Percentiles rank a stretch among this genome's conserved stretches.
Conservation (phyloP, 257 asterid genomes). For the Galeopsis tetrahit region DNA sequence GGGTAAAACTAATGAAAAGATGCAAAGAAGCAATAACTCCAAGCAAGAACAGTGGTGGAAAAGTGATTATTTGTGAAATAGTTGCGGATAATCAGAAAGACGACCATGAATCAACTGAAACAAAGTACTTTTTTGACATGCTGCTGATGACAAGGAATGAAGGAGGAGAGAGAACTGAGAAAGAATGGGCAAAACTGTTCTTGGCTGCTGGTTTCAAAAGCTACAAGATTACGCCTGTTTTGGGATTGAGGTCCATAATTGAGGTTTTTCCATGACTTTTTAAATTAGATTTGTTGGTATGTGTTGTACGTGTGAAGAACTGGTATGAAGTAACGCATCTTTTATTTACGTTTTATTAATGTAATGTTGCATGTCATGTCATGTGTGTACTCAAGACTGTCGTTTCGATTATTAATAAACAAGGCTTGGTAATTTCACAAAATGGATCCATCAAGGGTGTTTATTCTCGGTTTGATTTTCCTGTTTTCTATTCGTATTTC, state of each 20-base stretch:
- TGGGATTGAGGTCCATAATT: slow-evolving; percentile 4
- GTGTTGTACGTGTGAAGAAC: too few relatives aligned
- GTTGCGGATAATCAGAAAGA: slow-evolving; percentile 10
- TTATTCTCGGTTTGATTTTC: too few relatives aligned
- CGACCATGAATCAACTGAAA: neutral
- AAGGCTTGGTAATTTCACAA: too few relatives aligned
- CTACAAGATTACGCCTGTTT: slow-evolving; percentile 4
- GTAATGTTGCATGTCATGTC: too few relatives aligned
- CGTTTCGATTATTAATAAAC: too few relatives aligned
- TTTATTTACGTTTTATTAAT: too few relatives aligned
- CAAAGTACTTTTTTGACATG: slow-evolving; percentile 11
- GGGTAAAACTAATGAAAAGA: neutral
- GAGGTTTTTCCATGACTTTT: neutral
- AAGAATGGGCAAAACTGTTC: slow-evolving; percentile 15
- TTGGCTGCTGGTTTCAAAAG: slow-evolving; percentile 7
- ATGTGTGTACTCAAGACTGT: too few relatives aligned
- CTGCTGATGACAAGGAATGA: neutral
- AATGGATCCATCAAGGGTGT: too few relatives aligned
- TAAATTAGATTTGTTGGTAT: neutral
- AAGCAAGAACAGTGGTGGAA: neutral
- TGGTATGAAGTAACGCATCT: too few relatives aligned
- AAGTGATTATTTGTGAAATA: slow-evolving; percentile 19
- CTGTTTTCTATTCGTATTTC: too few relatives aligned
- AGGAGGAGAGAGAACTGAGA: slow-evolving; percentile 21
- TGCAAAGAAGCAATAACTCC: neutral